Conservation (phyloP, 768 basidiomycete genomes). For the Tremella fuciformis region DNA sequence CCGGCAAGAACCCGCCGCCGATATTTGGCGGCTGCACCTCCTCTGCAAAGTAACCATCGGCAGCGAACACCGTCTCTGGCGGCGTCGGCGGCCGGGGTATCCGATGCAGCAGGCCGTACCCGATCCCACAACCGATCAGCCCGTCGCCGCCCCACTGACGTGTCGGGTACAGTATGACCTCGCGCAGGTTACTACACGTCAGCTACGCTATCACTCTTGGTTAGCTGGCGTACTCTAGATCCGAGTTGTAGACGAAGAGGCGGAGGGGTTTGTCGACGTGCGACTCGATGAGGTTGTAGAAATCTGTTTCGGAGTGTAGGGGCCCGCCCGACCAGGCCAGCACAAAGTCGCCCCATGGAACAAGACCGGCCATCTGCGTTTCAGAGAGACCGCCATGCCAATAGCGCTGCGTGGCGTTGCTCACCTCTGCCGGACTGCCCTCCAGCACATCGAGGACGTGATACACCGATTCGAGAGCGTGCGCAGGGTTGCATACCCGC, state of each 20-base stretch:
- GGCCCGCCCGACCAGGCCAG: conserved; percentile 94
- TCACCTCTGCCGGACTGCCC: conserved; percentile 71
- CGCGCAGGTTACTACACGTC: conserved; percentile 73
- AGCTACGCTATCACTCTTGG: not conserved
- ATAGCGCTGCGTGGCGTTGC: not conserved
- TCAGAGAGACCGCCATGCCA: not conserved
- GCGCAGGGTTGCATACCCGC: conserved; percentile 85
- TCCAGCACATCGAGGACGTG: conserved; percentile 96
- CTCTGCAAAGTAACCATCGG: conserved; percentile 20
- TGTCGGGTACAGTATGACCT: conserved; percentile 92
- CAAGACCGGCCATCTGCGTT: conserved; percentile 61
- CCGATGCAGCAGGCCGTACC: conserved; percentile 87
- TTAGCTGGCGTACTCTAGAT: conserved; percentile 73
- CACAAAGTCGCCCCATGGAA: conserved; percentile 78
- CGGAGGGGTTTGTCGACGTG: conserved; percentile 90
- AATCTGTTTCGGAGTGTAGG: conserved; percentile 85
- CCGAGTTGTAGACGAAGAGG: conserved; percentile 94
- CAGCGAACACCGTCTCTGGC: conserved; percentile 11
- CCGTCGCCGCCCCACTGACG: conserved; percentile 97
- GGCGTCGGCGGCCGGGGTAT: conserved; percentile 67
- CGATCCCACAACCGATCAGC: conserved; percentile 89
- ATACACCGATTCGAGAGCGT: conserved; percentile 91
- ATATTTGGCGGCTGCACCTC: too few relatives aligned
- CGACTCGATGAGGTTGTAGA: conserved; percentile 91
- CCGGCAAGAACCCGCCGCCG: too few relatives aligned